A percentile compares a stretch with the other conserved stretches of the same genome.
Evolutionary conservation across 306 rosid genomes (phyloP).

Genomic region (Acacia melanoxylon): DNA sequence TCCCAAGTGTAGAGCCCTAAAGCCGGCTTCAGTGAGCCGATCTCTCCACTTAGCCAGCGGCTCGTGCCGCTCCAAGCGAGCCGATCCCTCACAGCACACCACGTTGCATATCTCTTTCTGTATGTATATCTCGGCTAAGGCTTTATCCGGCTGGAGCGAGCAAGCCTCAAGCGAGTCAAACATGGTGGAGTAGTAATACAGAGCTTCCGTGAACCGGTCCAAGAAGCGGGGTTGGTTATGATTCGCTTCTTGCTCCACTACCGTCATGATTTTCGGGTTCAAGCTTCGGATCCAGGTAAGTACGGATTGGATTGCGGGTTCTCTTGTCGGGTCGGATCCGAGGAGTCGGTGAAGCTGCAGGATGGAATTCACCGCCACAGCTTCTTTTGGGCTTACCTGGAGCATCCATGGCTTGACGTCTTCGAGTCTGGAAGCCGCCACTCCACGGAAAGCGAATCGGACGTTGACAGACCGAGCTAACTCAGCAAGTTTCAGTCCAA

Average conservation of each 20-base stretch:
- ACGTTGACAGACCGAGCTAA: slow-evolving; percentile 84
- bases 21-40: slow-evolving; percentile 68
- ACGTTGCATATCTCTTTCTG: slow-evolving; percentile 81
- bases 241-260: slow-evolving; percentile 86
- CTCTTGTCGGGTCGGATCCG: slow-evolving; percentile 44
- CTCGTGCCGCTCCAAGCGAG: slow-evolving; percentile 80
- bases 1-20: slow-evolving; percentile 58
- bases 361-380: slow-evolving; percentile 80
- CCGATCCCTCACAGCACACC: slow-evolving; percentile 80
- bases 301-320: slow-evolving; percentile 41
- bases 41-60: slow-evolving; percentile 65
- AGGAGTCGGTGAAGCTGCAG: slow-evolving; percentile 84
- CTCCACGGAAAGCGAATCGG: slow-evolving; percentile 83
- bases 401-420: slow-evolving; percentile 97
- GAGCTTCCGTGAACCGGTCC: slow-evolving; percentile 86
- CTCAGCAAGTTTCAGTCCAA: slow-evolving; percentile 75
- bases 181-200: slow-evolving; percentile 82
- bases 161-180: slow-evolving; percentile 86
- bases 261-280: slow-evolving; percentile 76
- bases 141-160: slow-evolving; percentile 65
- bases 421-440: slow-evolving; percentile 76
- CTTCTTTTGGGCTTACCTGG: slow-evolving; percentile 66
- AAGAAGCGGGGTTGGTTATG: slow-evolving; percentile 71
- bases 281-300: slow-evolving; percentile 67
- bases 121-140: slow-evolving; percentile 73